Evolutionary conservation across 768 basidiomycete genomes (phyloP).

Genomic region (Boletus bicolor): DNA sequence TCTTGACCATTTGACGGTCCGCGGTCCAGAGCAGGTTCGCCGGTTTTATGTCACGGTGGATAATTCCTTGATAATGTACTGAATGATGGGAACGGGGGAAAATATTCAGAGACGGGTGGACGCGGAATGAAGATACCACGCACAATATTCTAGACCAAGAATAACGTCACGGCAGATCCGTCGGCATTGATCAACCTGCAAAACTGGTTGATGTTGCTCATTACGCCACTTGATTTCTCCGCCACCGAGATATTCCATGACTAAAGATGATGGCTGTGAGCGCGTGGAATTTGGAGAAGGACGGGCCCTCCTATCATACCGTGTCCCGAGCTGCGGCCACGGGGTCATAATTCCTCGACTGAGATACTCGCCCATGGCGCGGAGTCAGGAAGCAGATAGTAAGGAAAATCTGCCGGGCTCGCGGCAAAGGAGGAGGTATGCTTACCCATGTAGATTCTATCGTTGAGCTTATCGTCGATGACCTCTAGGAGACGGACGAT

Average conservation of each 20-base stretch:
- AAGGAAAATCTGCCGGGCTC: conserved; percentile 13
- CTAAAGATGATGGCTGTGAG: conserved; percentile 41
- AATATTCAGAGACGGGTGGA: conserved; percentile 1
- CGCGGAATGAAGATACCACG: conserved; percentile 35
- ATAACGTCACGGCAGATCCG: conserved; percentile 91
- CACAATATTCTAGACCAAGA: conserved; percentile 92
- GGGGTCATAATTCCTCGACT: conserved; percentile 30
- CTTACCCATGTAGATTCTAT: conserved; percentile 93
- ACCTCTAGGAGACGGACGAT: conserved; percentile 90
- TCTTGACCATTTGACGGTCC: conserved; percentile 88
- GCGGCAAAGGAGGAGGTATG: conserved; percentile 20
- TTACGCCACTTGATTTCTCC: conserved; percentile 93
- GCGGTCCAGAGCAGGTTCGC: conserved; percentile 91
- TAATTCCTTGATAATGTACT: conserved; percentile 98
- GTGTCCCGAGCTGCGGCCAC: conserved; percentile 31
- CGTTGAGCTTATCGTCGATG: conserved; percentile 85
- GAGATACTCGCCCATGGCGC: conserved; percentile 31
- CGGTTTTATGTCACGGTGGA: conserved; percentile 99
- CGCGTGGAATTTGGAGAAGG: conserved; percentile 4
- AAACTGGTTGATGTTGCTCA: conserved; percentile 59
- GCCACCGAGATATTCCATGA: conserved; percentile 94
- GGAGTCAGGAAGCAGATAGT: conserved; percentile 24
- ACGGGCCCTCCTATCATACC: conserved; percentile 27
- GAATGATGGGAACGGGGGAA: background rate
- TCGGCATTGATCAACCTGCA: conserved; percentile 79